Evolutionary conservation across 352 stramenopile species (phyloP).

Genomic region (Globisporangium emineosum): DNA sequence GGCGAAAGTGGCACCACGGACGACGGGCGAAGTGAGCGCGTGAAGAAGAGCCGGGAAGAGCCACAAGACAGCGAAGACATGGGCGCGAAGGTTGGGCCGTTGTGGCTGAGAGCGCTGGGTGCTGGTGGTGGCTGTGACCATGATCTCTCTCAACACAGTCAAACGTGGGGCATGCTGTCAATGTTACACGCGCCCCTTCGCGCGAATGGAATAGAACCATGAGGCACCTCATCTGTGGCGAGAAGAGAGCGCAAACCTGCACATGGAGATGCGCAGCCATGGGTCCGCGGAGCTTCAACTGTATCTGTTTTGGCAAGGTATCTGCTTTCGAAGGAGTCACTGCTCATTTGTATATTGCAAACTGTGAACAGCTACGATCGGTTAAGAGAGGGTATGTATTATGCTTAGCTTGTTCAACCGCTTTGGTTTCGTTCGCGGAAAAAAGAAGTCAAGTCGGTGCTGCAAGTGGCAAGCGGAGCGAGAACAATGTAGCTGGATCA

Average conservation of each 20-base stretch:
- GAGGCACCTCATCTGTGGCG: background rate
- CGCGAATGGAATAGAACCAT: background rate
- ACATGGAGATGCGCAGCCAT: background rate
- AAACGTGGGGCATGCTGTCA: background rate
- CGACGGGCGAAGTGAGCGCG: background rate
- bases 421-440: background rate
- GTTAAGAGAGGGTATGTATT: background rate
- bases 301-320: background rate
- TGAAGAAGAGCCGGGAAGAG: background rate
- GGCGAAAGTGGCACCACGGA: conserved; percentile 5
- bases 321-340: background rate
- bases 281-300: background rate
- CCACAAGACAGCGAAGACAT: background rate
- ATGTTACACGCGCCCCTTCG: background rate
- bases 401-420: background rate
- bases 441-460: background rate
- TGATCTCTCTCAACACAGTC: background rate
- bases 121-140: background rate
- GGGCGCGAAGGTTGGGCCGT: background rate
- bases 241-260: background rate
- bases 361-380: background rate
- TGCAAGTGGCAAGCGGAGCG: background rate
- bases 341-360: background rate
- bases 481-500: background rate
- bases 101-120: background rate